A percentile compares a stretch with the other conserved stretches of the same genome.
Evolutionary conservation across 2,329 filamentous ascomycete genomes (phyloP).

Genomic region (Septoria linicola): DNA sequence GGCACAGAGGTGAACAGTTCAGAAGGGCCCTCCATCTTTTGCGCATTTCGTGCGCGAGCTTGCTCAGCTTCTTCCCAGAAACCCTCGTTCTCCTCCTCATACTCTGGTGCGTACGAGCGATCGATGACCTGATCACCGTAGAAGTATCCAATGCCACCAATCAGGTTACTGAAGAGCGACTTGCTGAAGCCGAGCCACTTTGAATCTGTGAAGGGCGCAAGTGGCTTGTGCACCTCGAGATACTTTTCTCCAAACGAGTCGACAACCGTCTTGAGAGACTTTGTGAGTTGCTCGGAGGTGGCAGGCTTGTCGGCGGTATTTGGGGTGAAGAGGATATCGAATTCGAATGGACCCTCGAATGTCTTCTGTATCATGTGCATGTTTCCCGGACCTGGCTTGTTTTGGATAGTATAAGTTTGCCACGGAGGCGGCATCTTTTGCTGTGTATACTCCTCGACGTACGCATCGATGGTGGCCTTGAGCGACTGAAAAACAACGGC

Average conservation of each 20-base stretch:
- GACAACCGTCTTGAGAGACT: constrained; percentile 65
- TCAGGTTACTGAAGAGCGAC: constrained; percentile 88
- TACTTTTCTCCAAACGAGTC: constrained; percentile 74
- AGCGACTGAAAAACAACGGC: constrained; percentile 61
- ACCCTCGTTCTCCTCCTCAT: constrained; percentile 90
- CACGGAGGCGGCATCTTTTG: constrained; percentile 76
- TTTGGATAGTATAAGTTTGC: constrained; percentile 76
- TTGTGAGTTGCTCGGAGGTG: constrained; percentile 61
- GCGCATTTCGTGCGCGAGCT: constrained; percentile 67
- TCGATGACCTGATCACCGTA: constrained; percentile 85
- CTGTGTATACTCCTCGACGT: constrained; percentile 58
- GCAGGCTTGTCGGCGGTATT: constrained; percentile 51
- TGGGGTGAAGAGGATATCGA: constrained; percentile 88
- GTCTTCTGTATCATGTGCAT: constrained; percentile 87
- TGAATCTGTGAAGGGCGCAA: constrained; percentile 70
- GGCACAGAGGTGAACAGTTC: constrained; percentile 91
- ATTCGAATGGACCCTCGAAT: constrained; percentile 85
- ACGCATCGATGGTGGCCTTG: constrained; percentile 62
- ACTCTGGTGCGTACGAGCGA: constrained; percentile 85
- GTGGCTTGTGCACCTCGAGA: constrained; percentile 66
- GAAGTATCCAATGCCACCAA: constrained; percentile 95
- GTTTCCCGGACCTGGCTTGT: constrained; percentile 71
- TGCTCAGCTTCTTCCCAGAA: constrained; percentile 92
- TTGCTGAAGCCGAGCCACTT: constrained; percentile 79
- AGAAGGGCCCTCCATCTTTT: constrained; percentile 74